Conservation (phyloP, 768 basidiomycete genomes). For the Rhodotorula kratochvilovae region DNA sequence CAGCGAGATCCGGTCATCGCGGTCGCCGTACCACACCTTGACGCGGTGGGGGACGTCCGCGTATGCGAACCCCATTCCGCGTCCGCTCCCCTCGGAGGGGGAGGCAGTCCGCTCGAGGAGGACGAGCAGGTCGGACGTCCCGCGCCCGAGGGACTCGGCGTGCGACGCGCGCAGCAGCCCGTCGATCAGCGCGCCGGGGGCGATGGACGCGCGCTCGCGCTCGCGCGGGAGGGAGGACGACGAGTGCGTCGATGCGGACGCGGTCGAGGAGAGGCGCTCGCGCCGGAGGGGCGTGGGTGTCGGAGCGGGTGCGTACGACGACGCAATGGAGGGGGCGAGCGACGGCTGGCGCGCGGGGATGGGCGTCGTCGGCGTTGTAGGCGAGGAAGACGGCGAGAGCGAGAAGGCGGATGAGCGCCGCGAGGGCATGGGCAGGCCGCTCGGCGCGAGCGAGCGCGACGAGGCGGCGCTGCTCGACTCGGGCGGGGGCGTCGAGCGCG, state of each 20-base stretch:
- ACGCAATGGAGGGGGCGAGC: neutral
- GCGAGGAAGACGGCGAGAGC: neutral
- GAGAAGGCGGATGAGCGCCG: neutral
- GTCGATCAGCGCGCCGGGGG: constrained; percentile 58
- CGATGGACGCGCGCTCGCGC: neutral
- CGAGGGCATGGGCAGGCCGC: neutral
- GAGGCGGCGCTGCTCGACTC: neutral
- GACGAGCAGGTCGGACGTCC: constrained; percentile 81
- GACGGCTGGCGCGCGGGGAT: neutral
- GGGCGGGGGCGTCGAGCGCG: neutral
- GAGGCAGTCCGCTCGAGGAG: constrained; percentile 74
- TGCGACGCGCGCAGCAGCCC: constrained; percentile 91
- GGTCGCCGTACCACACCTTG: constrained; percentile 86
- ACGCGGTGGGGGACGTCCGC: constrained; percentile 68
- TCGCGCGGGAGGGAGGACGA: neutral
- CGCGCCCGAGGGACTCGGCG: constrained; percentile 85
- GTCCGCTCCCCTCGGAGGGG: neutral
- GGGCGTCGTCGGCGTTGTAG: neutral
- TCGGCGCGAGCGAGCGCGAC: neutral
- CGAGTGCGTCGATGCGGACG: neutral
- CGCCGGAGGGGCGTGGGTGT: neutral
- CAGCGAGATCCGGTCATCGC: constrained; percentile 88
- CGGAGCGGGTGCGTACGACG: neutral
- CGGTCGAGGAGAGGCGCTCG: neutral
- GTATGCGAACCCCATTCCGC: constrained; percentile 62